Evolutionary conservation across 192 early-diverging fungal genomes (phyloP).

Genomic region (Rhizophagus clarus): DNA sequence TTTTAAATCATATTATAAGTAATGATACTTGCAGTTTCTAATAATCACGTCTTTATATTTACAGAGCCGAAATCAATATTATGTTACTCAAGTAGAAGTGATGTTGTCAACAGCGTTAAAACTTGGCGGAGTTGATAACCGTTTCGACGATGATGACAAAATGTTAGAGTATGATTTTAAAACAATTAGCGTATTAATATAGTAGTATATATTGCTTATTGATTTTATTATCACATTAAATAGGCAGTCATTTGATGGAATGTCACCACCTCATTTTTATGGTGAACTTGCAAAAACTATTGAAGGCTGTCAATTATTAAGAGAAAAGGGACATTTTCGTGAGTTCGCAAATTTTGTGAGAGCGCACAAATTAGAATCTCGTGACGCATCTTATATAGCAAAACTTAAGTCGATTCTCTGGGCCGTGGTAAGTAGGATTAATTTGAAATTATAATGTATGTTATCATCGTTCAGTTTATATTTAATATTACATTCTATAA

Average conservation of each 20-base stretch:
- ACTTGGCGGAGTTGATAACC: slow-evolving; percentile 15
- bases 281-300: slow-evolving; percentile 76
- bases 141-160: slow-evolving; percentile 35
- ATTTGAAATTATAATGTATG: neutral
- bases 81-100: slow-evolving; percentile 69
- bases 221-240: neutral
- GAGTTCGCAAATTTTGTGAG: slow-evolving; percentile 63
- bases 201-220: neutral
- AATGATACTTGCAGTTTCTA: neutral
- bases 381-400: slow-evolving; percentile 43
- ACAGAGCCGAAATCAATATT: slow-evolving; percentile 64
- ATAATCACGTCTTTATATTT: neutral
- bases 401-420: slow-evolving; percentile 76
- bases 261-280: slow-evolving; percentile 74
- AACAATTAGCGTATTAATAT: neutral
- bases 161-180: slow-evolving; percentile 10
- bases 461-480: neutral
- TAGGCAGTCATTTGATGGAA: slow-evolving; percentile 45
- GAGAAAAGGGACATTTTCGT: slow-evolving; percentile 67
- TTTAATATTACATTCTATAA: slow-evolving; percentile 6
- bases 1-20: neutral
- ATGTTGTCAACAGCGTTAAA: slow-evolving; percentile 54
- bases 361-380: slow-evolving; percentile 45
- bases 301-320: slow-evolving; percentile 68
- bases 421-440: slow-evolving; percentile 63